These are phyloP conservation scores for Pythium utonaiense DNA, from an alignment of 352 stramenopile species.

Conservation along the genomic window DNA sequence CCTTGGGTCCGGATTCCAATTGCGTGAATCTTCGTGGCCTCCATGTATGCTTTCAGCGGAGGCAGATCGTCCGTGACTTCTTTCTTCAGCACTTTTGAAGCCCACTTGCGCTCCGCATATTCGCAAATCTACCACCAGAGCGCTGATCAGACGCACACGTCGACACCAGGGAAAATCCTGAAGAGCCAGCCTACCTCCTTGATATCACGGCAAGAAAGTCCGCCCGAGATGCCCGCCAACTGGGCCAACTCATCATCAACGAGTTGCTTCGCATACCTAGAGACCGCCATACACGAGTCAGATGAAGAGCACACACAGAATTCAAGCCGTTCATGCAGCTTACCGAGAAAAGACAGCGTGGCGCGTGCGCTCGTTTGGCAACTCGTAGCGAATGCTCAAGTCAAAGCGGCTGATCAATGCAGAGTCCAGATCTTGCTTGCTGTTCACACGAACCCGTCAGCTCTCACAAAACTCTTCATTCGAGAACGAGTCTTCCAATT, in stretches of 20 bases:
- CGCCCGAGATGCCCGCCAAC: conserved; percentile 70
- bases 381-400: conserved; percentile 89
- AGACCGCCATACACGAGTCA: neutral
- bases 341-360: conserved; percentile 87
- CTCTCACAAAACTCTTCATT: neutral
- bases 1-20: conserved; percentile 40
- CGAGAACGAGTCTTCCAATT: neutral
- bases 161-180: neutral
- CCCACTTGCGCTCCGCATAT: conserved; percentile 91
- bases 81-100: conserved; percentile 87
- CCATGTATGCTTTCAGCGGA: conserved; percentile 63
- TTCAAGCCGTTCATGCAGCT: neutral
- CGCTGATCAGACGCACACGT: neutral
- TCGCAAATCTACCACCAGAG: conserved; percentile 74
- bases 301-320: neutral
- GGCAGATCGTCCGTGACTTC: conserved; percentile 72
- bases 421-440: conserved; percentile 91
- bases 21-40: conserved; percentile 69
- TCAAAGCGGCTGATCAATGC: conserved; percentile 93
- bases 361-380: conserved; percentile 83
- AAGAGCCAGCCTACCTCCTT: conserved; percentile 70
- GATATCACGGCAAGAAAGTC: conserved; percentile 92
- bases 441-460: conserved; percentile 14
- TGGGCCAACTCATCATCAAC: conserved; percentile 62
- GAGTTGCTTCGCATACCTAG: conserved; percentile 89